Evolutionary conservation across 306 rosid species (phyloP), one percentile per base, ranked within the genome.

Genomic region (Malus sylvestris): DNA sequence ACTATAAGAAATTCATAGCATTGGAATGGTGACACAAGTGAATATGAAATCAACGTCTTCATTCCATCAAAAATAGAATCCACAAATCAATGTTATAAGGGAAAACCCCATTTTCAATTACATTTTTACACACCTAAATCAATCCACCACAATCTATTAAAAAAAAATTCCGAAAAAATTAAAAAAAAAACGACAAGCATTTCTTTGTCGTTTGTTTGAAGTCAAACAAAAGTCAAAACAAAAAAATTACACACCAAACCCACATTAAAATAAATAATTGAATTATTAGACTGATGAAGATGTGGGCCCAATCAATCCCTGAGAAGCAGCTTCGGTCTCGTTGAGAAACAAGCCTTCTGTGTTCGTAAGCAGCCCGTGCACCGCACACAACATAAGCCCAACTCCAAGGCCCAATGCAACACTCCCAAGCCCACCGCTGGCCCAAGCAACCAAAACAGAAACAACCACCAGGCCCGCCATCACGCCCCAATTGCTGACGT

Each of bases 341-440:
- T 63, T 33, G 58, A 78, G 81, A 51, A 63, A 78, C 71, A 78
- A 38, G 58, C 72, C 46, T 5, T 63, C 61, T 2, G 73, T 25
- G 45, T 79, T 57, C 29, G 29, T 8, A 18, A 79, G 9, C 10
- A 72, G 67, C 12, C 67, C 77, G 15, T 79, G 82, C 40, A 79
- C 23, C 20, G 49, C 77, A 32, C 40, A 79, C 5, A 52, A 3
- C 1, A 55, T 0, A 3, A 42, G 30, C 77, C 73, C 77, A 38
- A 25, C 25, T 12, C 52, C 57, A 0, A 53, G n/a, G 11, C 58
- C 77, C 8, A 65, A 27, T 6, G 57, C 0, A 11, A 52, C 16
- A 42, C 4, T 51, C 29, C 46, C n/a, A 19, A 14, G 51, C 38
- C 35, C 51, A 45, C 46, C 12, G 3, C 59, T 13, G 3, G 66